Evolutionary conservation across 345 rosid species (phyloP).

Genomic region (Mercurialis annua): DNA sequence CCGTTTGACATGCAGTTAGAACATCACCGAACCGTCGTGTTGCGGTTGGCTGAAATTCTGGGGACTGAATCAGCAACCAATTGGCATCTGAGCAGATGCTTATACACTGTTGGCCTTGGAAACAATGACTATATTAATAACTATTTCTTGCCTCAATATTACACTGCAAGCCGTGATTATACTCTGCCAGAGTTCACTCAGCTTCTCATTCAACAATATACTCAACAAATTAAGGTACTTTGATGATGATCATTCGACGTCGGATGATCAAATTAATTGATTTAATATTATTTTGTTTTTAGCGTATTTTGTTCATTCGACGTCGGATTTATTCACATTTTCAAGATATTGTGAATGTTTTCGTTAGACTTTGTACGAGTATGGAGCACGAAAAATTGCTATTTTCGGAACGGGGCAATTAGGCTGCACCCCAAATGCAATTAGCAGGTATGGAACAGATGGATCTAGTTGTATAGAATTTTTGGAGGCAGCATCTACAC

Average conservation of each 20-base stretch:
- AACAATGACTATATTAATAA: conserved; percentile 48
- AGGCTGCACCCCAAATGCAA: conserved; percentile 10
- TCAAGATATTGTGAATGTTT: too few relatives aligned
- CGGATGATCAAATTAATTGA: too few relatives aligned
- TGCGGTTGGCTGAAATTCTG: neutral
- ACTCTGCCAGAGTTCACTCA: neutral
- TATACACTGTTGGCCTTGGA: conserved; percentile 34
- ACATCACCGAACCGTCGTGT: conserved; percentile 18
- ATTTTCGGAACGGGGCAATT: neutral
- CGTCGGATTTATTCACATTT: too few relatives aligned
- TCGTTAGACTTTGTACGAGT: neutral
- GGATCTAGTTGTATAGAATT: conserved; percentile 3
- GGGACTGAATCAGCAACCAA: neutral
- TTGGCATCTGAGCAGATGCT: conserved; percentile 25
- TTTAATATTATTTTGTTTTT: too few relatives aligned
- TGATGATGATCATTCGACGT: too few relatives aligned
- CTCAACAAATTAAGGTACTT: conserved; percentile 1
- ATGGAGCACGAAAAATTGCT: neutral
- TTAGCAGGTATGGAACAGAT: neutral
- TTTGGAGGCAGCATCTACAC: neutral
- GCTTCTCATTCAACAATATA: conserved; percentile 2
- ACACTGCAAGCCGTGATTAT: neutral
- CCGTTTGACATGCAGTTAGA: conserved; percentile 39
- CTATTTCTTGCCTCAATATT: conserved; percentile 23
- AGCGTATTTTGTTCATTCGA: too few relatives aligned